Evolutionary conservation across 345 rosid genomes (phyloP).

Genomic region (Salix caprea): DNA sequence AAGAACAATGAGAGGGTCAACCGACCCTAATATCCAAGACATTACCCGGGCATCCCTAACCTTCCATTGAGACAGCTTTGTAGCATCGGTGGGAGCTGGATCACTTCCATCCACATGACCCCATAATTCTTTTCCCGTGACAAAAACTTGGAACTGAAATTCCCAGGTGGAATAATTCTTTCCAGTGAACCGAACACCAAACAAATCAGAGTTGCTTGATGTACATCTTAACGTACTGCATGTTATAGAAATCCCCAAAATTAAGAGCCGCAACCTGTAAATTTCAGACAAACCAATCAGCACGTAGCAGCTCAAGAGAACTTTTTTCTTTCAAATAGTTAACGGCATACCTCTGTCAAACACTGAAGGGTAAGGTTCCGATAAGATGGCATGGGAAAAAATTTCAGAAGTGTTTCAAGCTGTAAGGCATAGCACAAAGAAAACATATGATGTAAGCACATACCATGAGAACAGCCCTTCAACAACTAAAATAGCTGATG

Average conservation of each 20-base stretch:
- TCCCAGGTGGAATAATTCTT: too few species aligned
- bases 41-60: too few species aligned
- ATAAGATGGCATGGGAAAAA: conserved; percentile 72
- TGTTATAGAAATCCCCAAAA: conserved; percentile 81
- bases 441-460: conserved; percentile 4
- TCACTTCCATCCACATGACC: too few species aligned
- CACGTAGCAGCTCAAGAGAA: background rate
- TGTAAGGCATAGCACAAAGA: conserved; percentile 26
- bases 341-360: conserved; percentile 73
- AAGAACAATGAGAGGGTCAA: too few species aligned
- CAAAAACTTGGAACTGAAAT: too few species aligned
- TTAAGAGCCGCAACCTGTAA: conserved; percentile 84
- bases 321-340: background rate
- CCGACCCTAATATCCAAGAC: too few species aligned
- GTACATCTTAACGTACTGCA: conserved; percentile 80
- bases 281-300: conserved; percentile 11
- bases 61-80: too few species aligned
- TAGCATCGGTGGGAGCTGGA: too few species aligned
- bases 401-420: conserved; percentile 93
- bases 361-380: conserved; percentile 95
- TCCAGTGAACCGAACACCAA: too few species aligned
- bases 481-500: background rate
- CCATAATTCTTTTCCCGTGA: too few species aligned
- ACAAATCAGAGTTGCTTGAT: too few species aligned
- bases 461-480: conserved; percentile 16